Conservation (phyloP, 495 filamentous ascomycete species). For the Aspergillus mulundensis region DNA sequence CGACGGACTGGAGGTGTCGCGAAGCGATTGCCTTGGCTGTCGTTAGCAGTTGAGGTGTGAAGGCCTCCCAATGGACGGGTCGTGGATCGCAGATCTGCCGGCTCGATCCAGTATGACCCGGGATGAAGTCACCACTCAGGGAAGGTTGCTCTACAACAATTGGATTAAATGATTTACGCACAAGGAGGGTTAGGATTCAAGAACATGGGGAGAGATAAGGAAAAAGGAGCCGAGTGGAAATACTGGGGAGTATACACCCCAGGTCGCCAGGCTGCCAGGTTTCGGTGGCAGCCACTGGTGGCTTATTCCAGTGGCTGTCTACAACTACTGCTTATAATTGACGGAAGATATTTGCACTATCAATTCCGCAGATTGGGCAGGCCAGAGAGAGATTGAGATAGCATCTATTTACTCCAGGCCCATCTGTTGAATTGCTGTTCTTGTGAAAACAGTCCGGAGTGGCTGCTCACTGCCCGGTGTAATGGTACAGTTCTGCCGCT, state of each 20-base stretch:
- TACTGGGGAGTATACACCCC: neutral
- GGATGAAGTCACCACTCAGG: slow-evolving; percentile 11
- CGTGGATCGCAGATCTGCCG: slow-evolving; percentile 29
- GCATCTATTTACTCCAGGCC: no score
- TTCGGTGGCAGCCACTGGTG: neutral
- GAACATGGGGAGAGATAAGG: neutral
- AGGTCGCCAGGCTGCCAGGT: neutral
- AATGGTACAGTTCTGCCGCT: no score
- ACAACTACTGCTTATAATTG: neutral
- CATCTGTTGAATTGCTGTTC: no score
- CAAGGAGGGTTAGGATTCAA: neutral
- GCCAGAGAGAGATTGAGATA: no score
- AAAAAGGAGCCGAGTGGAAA: neutral
- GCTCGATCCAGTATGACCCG: slow-evolving; percentile 21
- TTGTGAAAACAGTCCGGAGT: no score
- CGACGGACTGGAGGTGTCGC: slow-evolving; percentile 18
- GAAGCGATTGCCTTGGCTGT: slow-evolving; percentile 21
- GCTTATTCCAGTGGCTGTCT: no score
- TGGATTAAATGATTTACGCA: neutral
- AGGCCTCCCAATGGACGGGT: slow-evolving; percentile 8
- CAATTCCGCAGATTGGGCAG: no score
- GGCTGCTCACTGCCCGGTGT: no score
- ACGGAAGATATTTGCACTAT: neutral
- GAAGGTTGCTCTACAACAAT: neutral
- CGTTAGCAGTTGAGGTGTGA: slow-evolving; percentile 1